Evolutionary conservation across 495 filamentous ascomycete species (phyloP).

Genomic region (Penicillium nucicola): DNA sequence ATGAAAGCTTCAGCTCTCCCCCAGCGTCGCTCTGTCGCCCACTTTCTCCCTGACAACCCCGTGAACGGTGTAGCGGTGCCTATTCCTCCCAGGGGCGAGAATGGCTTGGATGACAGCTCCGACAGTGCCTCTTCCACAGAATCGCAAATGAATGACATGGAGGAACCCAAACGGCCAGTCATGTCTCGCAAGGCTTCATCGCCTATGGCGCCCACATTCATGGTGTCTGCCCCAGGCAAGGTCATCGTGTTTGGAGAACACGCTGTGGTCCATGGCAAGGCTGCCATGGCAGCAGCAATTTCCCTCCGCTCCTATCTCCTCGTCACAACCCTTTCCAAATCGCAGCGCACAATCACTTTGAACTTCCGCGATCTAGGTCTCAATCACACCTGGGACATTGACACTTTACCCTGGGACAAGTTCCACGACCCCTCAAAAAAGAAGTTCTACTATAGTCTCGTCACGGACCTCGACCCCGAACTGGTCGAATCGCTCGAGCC

Average conservation of each 20-base stretch:
- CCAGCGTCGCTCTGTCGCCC: neutral
- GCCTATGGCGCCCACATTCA: conserved; percentile 76
- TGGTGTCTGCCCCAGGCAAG: conserved; percentile 97
- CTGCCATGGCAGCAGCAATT: conserved; percentile 90
- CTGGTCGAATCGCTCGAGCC: conserved; percentile 75
- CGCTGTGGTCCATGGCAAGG: conserved; percentile 93
- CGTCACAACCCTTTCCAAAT: conserved; percentile 86
- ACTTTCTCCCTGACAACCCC: neutral
- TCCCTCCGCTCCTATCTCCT: conserved; percentile 93
- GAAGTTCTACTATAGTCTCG: conserved; percentile 85
- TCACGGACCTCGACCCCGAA: conserved; percentile 79
- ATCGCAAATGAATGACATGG: conserved; percentile 14
- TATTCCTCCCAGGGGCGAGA: neutral
- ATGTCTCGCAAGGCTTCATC: conserved; percentile 47
- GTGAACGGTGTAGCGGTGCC: conserved; percentile 2
- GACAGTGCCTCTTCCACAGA: conserved; percentile 22
- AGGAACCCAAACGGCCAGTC: conserved; percentile 14
- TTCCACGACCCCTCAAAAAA: conserved; percentile 82
- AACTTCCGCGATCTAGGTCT: conserved; percentile 84
- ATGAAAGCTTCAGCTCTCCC: neutral
- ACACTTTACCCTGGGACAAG: conserved; percentile 76
- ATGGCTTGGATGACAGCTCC: conserved; percentile 19
- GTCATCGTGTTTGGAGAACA: conserved; percentile 98
- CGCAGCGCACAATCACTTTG: conserved; percentile 76
- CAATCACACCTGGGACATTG: conserved; percentile 88